Conservation (phyloP, 768 basidiomycete species). For the Boletus reticuloceps region DNA sequence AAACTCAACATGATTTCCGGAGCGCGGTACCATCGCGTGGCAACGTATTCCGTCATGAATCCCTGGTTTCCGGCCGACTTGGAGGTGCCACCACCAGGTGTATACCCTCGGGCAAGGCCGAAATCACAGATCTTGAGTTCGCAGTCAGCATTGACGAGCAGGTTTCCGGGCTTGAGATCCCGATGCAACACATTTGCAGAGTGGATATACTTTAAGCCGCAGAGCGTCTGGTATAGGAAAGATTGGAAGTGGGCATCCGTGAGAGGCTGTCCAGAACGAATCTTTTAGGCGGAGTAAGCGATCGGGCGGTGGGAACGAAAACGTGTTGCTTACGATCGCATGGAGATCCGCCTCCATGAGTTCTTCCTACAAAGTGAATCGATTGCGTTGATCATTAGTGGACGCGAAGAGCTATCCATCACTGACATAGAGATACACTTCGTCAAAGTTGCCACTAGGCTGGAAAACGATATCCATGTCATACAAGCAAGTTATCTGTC, state of each 20-base stretch:
- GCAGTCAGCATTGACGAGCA: constrained; percentile 97
- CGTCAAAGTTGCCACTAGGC: constrained; percentile 88
- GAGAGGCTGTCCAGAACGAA: constrained; percentile 82
- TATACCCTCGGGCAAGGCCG: constrained; percentile 92
- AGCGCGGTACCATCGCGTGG: constrained; percentile 98
- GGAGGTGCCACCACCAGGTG: constrained; percentile 74
- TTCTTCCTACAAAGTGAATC: constrained; percentile 67
- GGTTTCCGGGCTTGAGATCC: constrained; percentile 92
- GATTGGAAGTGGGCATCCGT: constrained; percentile 93
- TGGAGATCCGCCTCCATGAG: constrained; percentile 99
- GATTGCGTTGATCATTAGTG: background rate
- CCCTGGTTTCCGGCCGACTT: constrained; percentile 80
- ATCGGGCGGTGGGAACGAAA: background rate
- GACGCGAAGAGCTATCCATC: background rate
- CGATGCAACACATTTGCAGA: constrained; percentile 97
- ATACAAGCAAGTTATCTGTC: constrained; percentile 91
- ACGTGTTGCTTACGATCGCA: constrained; percentile 70
- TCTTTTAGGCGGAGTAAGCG: constrained; percentile 39
- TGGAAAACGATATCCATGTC: constrained; percentile 99
- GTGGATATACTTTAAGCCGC: constrained; percentile 97
- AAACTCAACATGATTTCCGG: constrained; percentile 99
- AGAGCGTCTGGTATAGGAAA: constrained; percentile 97
- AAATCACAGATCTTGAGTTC: constrained; percentile 99
- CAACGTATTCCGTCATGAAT: constrained; percentile 99
- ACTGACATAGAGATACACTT: constrained; percentile 89